Evolutionary conservation across 352 stramenopile species (phyloP).

Genomic region (Phytopythium chamaehyphon): DNA sequence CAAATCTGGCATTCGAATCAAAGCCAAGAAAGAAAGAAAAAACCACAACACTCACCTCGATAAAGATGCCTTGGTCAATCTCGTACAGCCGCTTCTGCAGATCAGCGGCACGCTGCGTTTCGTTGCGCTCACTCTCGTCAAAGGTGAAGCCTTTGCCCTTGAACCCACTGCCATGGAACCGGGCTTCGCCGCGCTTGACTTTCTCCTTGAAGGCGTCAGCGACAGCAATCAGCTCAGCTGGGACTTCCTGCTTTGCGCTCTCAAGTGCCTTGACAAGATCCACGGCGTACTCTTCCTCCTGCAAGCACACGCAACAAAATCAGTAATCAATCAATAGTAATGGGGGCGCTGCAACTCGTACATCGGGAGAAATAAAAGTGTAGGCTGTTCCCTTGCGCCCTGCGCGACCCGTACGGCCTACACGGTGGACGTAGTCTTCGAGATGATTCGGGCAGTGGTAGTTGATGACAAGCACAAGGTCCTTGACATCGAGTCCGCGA

Average conservation of each 20-base stretch:
- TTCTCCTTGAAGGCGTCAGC: slow-evolving; percentile 96
- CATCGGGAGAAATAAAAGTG: slow-evolving; percentile 97
- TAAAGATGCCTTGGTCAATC: slow-evolving; percentile 77
- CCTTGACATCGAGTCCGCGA: slow-evolving; percentile 97
- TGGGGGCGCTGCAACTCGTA: slow-evolving; percentile 23
- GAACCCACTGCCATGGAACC: slow-evolving; percentile 95
- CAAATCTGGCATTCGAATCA: no score
- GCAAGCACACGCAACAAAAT: slow-evolving; percentile 9
- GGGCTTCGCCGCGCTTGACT: slow-evolving; percentile 93
- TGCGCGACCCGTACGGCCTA: slow-evolving; percentile 95
- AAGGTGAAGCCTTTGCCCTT: slow-evolving; percentile 98
- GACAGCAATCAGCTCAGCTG: slow-evolving; percentile 87
- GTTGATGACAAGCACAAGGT: slow-evolving; percentile 98
- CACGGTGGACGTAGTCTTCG: slow-evolving; percentile 99
- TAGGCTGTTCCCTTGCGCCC: slow-evolving; percentile 97
- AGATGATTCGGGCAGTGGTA: slow-evolving; percentile 99
- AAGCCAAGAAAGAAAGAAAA: no score
- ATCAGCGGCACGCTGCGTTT: slow-evolving; percentile 92
- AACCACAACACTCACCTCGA: slow-evolving; percentile 51
- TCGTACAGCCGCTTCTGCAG: slow-evolving; percentile 90
- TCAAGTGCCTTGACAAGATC: slow-evolving; percentile 97
- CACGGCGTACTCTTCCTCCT: slow-evolving; percentile 97
- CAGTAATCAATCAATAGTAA: slow-evolving; percentile 5
- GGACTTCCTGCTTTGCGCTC: slow-evolving; percentile 73
- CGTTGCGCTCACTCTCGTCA: slow-evolving; percentile 96